Percentiles rank a stretch among this genome's conserved stretches.
phyloP scores from a whole-genome alignment of 2,329 filamentous ascomycete species.

The Ceratocystis papillata region DNA sequence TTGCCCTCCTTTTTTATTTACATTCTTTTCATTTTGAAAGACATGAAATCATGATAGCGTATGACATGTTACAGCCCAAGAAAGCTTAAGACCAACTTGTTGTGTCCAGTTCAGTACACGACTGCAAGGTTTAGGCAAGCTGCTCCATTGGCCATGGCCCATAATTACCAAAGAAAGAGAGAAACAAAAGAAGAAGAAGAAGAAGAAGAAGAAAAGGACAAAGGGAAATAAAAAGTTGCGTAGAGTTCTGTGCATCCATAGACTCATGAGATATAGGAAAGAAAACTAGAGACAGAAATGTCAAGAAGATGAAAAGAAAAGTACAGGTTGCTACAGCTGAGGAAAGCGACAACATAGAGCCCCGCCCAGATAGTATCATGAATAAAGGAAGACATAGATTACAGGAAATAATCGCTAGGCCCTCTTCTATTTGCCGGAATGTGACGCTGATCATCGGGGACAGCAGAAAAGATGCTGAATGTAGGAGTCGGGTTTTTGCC shows the following conservation, averaged over 20 bases:
- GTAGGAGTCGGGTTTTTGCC: conserved; percentile 74
- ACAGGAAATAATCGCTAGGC: conserved; percentile 61
- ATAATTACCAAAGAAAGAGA: conserved; percentile 10
- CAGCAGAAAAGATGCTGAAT: conserved; percentile 85
- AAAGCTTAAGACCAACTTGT: not conserved
- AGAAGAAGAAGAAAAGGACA: conserved; percentile 1
- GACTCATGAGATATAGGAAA: conserved; percentile 14
- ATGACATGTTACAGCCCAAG: not conserved
- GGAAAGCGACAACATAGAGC: not conserved
- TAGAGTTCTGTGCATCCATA: conserved; percentile 5
- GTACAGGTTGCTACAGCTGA: not conserved
- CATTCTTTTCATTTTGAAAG: conserved; percentile 3
- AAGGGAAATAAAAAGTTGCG: conserved; percentile 4
- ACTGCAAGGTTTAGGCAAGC: not conserved
- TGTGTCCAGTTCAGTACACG: not conserved
- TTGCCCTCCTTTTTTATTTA: not conserved
- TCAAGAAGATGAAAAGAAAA: conserved; percentile 5
- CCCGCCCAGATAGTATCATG: not conserved
- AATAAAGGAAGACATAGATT: conserved; percentile 25
- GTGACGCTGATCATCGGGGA: conserved; percentile 74
- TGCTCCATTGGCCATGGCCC: not conserved
- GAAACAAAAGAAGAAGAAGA: conserved; percentile 5
- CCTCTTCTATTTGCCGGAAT: conserved; percentile 61
- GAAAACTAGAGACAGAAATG: not conserved
- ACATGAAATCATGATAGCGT: not conserved